Evolutionary conservation across 495 filamentous ascomycete species (phyloP), one percentile per base, ranked within the genome.

Genomic region (Baudoinia panamericana): DNA sequence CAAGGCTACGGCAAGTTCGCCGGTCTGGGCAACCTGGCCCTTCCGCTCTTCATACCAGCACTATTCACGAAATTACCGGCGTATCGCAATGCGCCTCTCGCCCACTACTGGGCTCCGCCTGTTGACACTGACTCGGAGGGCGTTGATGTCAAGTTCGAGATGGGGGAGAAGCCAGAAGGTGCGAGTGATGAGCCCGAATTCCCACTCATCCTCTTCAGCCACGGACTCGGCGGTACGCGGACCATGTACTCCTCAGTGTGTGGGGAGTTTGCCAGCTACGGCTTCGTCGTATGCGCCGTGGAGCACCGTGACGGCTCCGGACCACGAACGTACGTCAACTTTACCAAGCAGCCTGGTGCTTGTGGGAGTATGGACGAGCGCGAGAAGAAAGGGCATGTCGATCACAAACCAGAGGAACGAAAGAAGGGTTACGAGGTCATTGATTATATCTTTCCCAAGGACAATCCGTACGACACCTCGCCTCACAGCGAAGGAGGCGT

Each of bases 21-120:
- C 25, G 64, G 59, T 23, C 30, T 71, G 0, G 62, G 65, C 11
- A 48, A 60, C 37, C 50, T 58, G 17, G 58, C 61, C 11, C 44
- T 66, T 15, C 56, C 61, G 0, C 67, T 65, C 43, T 69, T 73
- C 54, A 58, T 59, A 0, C 37, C 56, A 1, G 71, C 68, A 0
- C 68, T 71, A 61, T 72, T 72, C 37, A 73, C 72, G 30, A 71
- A 74, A 48, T 39, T 76, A 19, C 72, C 70, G 4, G 70, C 68
- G 9, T 71, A 67, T 45, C 60, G 69, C 28, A 77, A 79, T 31
- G 49, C 65, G n/a, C 50, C 52, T 11, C 40, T 63, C 13, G 63
- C 65, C 6, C 46, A 45, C 4, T 56, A 67, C 45, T 67, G 61
- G 59, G 65, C 63, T 24, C 54, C 61, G 5, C 29, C 46, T n/a